These are phyloP conservation scores for Macrolepiota fuliginosa DNA, from an alignment of 768 basidiomycete species.

Conservation along the genomic window DNA sequence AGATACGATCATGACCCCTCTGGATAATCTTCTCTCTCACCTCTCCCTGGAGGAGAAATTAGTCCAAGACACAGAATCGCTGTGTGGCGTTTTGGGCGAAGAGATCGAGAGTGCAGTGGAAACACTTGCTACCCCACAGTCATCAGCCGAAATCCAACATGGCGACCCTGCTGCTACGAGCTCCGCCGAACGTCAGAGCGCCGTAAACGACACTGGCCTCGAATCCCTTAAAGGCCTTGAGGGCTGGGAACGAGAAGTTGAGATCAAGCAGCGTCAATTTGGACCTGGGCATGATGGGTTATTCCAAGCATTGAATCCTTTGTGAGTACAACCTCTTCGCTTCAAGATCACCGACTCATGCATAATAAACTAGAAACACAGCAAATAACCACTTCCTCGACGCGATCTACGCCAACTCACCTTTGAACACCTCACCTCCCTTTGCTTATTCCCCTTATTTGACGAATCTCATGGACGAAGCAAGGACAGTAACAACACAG, in stretches of 20 bases:
- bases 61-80: slow-evolving; percentile 27
- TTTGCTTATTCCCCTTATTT: slow-evolving; percentile 19
- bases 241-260: slow-evolving; percentile 5
- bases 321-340: background rate
- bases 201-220: background rate
- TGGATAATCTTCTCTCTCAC: slow-evolving; percentile 25
- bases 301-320: background rate
- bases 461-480: slow-evolving; percentile 14
- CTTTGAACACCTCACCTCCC: slow-evolving; percentile 25
- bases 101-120: slow-evolving; percentile 29
- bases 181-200: background rate
- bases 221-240: background rate
- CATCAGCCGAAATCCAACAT: background rate
- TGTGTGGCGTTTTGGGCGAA: slow-evolving; percentile 30
- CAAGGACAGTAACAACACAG: slow-evolving; percentile 15
- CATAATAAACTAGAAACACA: background rate
- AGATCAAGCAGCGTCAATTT: background rate
- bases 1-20: background rate
- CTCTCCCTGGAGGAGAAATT: slow-evolving; percentile 15
- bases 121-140: slow-evolving; percentile 7
- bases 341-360: background rate
- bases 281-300: background rate
- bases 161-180: background rate
- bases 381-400: slow-evolving; percentile 19
- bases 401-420: slow-evolving; percentile 22